These are phyloP conservation scores for Sclerotinia minor DNA, from an alignment of 2,329 filamentous ascomycete genomes.

Conservation along the genomic window DNA sequence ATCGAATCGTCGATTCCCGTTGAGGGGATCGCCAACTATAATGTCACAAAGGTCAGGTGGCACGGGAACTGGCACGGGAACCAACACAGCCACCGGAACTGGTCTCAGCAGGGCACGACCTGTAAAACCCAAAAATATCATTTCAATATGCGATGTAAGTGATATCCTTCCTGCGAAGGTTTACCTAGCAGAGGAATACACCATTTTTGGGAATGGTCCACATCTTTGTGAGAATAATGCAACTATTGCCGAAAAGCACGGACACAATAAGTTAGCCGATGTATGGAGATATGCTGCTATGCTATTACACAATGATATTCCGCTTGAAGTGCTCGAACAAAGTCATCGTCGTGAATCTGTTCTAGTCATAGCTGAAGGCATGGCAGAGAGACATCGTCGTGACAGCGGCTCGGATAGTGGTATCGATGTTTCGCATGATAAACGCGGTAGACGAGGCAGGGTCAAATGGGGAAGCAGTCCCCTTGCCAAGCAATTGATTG, in stretches of 20 bases:
- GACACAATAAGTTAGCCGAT: slow-evolving; percentile 69
- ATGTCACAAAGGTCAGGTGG: slow-evolving; percentile 40
- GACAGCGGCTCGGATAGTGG: slow-evolving; percentile 50
- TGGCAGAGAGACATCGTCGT: slow-evolving; percentile 46
- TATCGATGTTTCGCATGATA: slow-evolving; percentile 49
- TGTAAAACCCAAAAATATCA: slow-evolving; percentile 60
- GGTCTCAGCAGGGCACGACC: slow-evolving; percentile 37
- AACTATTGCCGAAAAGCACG: slow-evolving; percentile 68
- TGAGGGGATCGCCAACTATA: slow-evolving; percentile 39
- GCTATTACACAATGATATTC: slow-evolving; percentile 74
- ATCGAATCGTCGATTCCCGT: slow-evolving; percentile 33
- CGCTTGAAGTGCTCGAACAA: slow-evolving; percentile 62
- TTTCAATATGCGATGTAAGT: slow-evolving; percentile 72
- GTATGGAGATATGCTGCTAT: slow-evolving; percentile 82
- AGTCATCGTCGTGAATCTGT: slow-evolving; percentile 53
- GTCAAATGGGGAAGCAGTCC: slow-evolving; percentile 70
- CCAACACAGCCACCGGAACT: slow-evolving; percentile 53
- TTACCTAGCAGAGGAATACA: slow-evolving; percentile 75
- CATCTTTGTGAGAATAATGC: slow-evolving; percentile 85
- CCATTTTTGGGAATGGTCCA: slow-evolving; percentile 79
- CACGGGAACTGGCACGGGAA: slow-evolving; percentile 44
- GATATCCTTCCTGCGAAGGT: slow-evolving; percentile 75
- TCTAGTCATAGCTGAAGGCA: slow-evolving; percentile 67
- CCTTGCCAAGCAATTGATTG: slow-evolving; percentile 60
- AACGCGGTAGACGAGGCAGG: slow-evolving; percentile 38